Base-by-base conservation (phyloP, 139 green algal species). In the Chlamydomonas sphaeroides region DNA sequence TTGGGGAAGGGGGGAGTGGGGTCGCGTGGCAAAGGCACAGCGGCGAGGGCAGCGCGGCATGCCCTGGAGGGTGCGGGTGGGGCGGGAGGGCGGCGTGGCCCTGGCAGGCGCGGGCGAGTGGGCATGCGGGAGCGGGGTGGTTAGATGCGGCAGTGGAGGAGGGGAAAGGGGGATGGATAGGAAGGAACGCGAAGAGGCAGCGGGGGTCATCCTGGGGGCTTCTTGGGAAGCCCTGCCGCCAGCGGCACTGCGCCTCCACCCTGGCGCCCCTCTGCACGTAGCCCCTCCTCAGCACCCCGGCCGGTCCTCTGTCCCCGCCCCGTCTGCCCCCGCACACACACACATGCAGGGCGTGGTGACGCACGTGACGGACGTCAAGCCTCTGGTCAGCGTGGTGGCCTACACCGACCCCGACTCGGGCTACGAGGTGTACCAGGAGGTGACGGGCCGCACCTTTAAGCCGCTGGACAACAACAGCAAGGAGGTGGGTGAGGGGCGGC, bases 391-490 rank as follows among this genome's bases (percentile, higher is more conserved):
- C 3, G 96, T 99, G 32, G 95, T 96, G 30, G 98, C 96, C 0
- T 99, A 99, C 91, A 94, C 96, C 25, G 98, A 98, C 87, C 89
- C 93, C 53, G 90, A 95, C 48, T 95, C 87, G 32, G 96, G 95
- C 6, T 94, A 92, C 68, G 95, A 99, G 88, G 91, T 98, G n/a
- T 99, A 98, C 89, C 97, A 99, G 91, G 95, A 98, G 88, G 92
- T 93, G 21, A 86, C 79, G 6, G 89, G 89, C 21, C 89, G 90
- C 61, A 89, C 84, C 15, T 99, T 97, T 90, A 97, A 93, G 82
- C 96, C 97, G 18, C 78, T 97, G 77, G 83, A 92, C 76, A 66
- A 72, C 75, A 61, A 73, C 63, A 56, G 45, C 20, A 73, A 65
- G 62, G 63, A 83, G 42, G 63, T 83, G 65, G 5, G 59, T 72